Base-by-base conservation (phyloP, 2,329 filamentous ascomycete genomes). In the Nothophoma quercina region DNA sequence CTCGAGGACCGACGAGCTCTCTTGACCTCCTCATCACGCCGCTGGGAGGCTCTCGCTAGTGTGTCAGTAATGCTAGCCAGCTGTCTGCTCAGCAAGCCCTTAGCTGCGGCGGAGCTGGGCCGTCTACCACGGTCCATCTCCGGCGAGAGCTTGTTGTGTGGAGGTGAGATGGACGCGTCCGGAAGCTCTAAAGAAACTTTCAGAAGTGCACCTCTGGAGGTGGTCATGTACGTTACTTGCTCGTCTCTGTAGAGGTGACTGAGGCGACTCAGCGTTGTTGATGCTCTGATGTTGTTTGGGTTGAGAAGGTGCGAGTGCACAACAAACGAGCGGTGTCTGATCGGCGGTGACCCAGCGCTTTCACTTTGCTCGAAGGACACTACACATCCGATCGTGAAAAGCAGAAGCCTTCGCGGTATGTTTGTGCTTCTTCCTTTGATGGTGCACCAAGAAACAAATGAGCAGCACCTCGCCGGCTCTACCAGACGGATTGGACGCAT, bases 21-120 rank as follows among this genome's bases (percentile, higher is more conserved):
- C 18, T 29, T 38, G 25, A 56, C 15, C n/a, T 58, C 51, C 10
- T 40, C 29, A 15, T 65, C 51, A 10, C 56, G 56, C n/a, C 56
- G 55, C 29, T 51, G 52, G 2, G 59, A 60, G 6, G 56, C 59
- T 40, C 49, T 51, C 16, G 48, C 22, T 3, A 68, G 47, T 5
- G 52, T 59, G 12, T 63, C 48, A 1, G 55, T 48, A 23, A 67
- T 67, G 40, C 25, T 59, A 7, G 55, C 58, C 7, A 67, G 35
- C 10, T 67, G 64, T 12, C 43, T 57, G 23, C 29, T 42, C 9
- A 61, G 49, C 3, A 64, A 22, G 12, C 35, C 38, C 6, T 38
- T 58, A 13, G 36, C 48, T n/a, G 42, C 25, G 26, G 23, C 32
- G 1, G 55, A 35, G 12, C 32, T 16, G 3, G 21, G 34, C 19